These are phyloP conservation scores for Fraxinus cuspidata DNA, from an alignment of 257 asterid genomes.

Conservation along the genomic window DNA sequence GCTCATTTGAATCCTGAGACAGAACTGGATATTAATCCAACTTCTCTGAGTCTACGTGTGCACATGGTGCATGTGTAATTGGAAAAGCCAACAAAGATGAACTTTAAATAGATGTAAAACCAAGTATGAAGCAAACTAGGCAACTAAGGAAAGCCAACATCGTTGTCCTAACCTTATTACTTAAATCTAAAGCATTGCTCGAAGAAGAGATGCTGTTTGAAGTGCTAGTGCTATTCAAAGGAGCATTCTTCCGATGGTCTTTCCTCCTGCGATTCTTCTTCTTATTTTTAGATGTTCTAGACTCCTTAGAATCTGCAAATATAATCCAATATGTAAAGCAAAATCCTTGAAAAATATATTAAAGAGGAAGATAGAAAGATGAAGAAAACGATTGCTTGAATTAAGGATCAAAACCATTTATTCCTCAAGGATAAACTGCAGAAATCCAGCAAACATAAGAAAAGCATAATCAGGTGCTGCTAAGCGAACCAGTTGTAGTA, in stretches of 20 bases:
- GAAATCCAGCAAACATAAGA: not conserved
- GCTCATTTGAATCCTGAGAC: slow-evolving; percentile 51
- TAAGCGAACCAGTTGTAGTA: not conserved
- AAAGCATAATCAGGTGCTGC: slow-evolving; percentile 2
- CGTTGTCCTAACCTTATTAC: slow-evolving; percentile 52
- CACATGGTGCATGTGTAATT: slow-evolving; percentile 14
- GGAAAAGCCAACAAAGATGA: not conserved
- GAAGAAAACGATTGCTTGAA: not conserved
- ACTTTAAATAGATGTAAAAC: slow-evolving; percentile 13
- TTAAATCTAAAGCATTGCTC: slow-evolving; percentile 38
- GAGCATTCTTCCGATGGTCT: slow-evolving; percentile 64
- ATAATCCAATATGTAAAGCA: slow-evolving; percentile 20
- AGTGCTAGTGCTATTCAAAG: slow-evolving; percentile 42
- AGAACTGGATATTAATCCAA: slow-evolving; percentile 26
- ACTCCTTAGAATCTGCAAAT: slow-evolving; percentile 66
- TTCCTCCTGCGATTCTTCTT: slow-evolving; percentile 86
- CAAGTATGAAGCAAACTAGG: slow-evolving; percentile 25
- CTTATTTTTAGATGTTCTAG: slow-evolving; percentile 63
- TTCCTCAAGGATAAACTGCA: not conserved
- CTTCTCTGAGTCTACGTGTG: slow-evolving; percentile 3
- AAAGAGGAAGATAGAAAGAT: not conserved
- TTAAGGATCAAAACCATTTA: slow-evolving; percentile 13
- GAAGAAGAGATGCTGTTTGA: slow-evolving; percentile 49
- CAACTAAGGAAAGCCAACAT: slow-evolving; percentile 21
- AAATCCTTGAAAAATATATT: slow-evolving; percentile 7